A percentile compares a stretch with the other conserved stretches of the same genome.
Evolutionary conservation across 108 stramenopile genomes (phyloP).

Genomic region (Skeletonema grethae): DNA sequence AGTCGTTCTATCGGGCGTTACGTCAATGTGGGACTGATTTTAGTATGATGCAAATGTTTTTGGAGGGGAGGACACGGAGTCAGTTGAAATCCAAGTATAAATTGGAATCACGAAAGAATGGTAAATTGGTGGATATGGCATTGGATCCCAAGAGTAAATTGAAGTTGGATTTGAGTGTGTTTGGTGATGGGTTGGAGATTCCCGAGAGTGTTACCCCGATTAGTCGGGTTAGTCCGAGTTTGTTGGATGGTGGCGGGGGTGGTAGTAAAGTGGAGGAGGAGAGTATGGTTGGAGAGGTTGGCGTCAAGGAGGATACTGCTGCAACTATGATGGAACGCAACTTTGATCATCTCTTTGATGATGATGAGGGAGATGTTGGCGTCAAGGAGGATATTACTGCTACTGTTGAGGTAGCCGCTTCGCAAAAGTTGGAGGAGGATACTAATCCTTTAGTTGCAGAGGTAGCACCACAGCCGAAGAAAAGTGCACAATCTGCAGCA

Average conservation of each 20-base stretch:
- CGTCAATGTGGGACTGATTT: slow-evolving; percentile 82
- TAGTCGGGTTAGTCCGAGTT: slow-evolving; percentile 2
- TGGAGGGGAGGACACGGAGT: slow-evolving; percentile 54
- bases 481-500: background rate
- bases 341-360: slow-evolving; percentile 22
- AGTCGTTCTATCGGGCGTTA: slow-evolving; percentile 69
- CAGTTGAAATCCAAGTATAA: slow-evolving; percentile 82
- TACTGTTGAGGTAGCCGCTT: too few relatives aligned
- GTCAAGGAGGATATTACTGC: background rate
- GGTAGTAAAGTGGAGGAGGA: background rate
- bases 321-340: background rate
- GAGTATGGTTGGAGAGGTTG: background rate
- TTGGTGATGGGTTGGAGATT: slow-evolving; percentile 35
- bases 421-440: background rate
- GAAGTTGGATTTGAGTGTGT: slow-evolving; percentile 30
- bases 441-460: background rate
- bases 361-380: background rate
- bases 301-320: background rate
- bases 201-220: slow-evolving; percentile 15
- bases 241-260: background rate
- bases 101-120: slow-evolving; percentile 62
- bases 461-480: background rate
- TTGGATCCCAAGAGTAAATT: slow-evolving; percentile 59
- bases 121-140: slow-evolving; percentile 74
- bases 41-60: slow-evolving; percentile 71